Conservation (phyloP, 768 basidiomycete species). For the Sporobolomyces roseus region DNA sequence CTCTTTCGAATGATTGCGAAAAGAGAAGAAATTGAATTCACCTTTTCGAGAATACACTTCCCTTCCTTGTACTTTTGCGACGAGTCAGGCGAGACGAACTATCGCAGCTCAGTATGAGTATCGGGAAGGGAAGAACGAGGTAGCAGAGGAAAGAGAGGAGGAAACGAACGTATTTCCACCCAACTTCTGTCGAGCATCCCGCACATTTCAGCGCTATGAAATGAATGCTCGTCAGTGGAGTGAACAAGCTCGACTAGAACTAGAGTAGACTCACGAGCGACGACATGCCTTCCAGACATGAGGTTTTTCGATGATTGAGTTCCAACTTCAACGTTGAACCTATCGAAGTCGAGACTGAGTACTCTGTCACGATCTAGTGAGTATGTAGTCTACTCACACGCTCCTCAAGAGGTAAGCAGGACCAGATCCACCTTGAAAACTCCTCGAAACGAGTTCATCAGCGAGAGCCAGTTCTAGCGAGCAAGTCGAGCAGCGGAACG, state of each 20-base stretch:
- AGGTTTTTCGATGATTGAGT: slow-evolving; percentile 3
- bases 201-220: slow-evolving; percentile 3
- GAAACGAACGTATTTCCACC: slow-evolving; percentile 32
- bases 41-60: slow-evolving; percentile 33
- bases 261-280: slow-evolving; percentile 16
- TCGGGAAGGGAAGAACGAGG: background rate
- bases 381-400: slow-evolving; percentile 6
- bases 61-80: slow-evolving; percentile 35
- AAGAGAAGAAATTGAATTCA: background rate
- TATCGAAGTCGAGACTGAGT: background rate
- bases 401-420: slow-evolving; percentile 23
- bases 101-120: background rate
- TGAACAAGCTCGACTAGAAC: too few species aligned
- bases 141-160: background rate
- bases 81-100: slow-evolving; percentile 29
- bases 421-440: slow-evolving; percentile 17
- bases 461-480: slow-evolving; percentile 24
- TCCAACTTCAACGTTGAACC: slow-evolving; percentile 17
- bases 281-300: slow-evolving; percentile 20
- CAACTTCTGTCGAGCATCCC: slow-evolving; percentile 23
- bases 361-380: too few species aligned
- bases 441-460: slow-evolving; percentile 31
- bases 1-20: background rate
- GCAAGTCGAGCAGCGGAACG: slow-evolving; percentile 20
- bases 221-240: too few species aligned